Percentiles rank a stretch among this genome's conserved stretches.
Evolutionary conservation across 176 grass and related monocot species (phyloP).

Genomic region (Triticum urartu): DNA sequence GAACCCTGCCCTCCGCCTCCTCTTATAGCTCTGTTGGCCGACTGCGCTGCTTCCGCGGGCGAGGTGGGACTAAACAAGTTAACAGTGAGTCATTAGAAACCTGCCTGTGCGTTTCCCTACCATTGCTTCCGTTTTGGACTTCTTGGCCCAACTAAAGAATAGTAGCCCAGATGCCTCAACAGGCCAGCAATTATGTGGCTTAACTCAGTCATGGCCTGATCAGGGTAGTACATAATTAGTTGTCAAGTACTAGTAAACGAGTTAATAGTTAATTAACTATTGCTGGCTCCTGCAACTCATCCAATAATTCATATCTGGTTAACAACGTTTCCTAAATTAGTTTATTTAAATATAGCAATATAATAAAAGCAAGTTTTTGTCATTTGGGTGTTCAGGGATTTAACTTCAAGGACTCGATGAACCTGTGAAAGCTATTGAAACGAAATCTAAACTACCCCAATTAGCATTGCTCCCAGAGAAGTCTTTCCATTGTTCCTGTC

Average conservation of each 20-base stretch:
- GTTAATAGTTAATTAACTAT: no score
- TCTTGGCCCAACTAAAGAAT: background rate
- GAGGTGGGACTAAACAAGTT: background rate
- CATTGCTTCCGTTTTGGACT: background rate
- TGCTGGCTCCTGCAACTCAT: background rate
- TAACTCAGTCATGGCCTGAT: background rate
- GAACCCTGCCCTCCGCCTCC: background rate
- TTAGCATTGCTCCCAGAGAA: background rate
- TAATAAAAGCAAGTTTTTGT: background rate
- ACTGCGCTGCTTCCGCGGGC: background rate
- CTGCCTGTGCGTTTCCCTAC: background rate
- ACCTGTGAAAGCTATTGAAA: background rate
- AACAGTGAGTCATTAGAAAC: background rate
- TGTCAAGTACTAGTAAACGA: no score
- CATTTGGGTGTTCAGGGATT: background rate
- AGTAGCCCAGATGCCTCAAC: background rate
- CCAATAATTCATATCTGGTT: background rate
- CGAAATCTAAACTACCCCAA: background rate
- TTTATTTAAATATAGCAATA: background rate
- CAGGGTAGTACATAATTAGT: no score
- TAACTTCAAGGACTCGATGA: background rate
- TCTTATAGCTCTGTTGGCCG: background rate
- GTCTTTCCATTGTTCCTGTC: background rate
- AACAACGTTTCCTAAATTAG: background rate
- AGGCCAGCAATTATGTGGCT: background rate